Conservation (phyloP, 139 green algal genomes). For the Tetraselmis striata region DNA sequence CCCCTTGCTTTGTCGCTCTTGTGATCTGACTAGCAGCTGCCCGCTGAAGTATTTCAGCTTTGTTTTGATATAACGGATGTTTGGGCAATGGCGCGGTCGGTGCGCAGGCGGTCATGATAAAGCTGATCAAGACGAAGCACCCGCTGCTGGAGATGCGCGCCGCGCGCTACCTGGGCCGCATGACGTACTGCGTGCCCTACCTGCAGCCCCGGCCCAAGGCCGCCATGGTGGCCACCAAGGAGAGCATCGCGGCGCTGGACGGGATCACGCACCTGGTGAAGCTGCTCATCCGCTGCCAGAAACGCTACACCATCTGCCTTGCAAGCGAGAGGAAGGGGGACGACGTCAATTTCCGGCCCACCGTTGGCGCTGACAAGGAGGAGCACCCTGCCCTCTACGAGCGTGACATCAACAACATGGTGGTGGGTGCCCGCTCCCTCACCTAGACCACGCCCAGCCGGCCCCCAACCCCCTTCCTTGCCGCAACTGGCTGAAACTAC, state of each 20-base stretch:
- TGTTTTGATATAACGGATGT: too few species aligned
- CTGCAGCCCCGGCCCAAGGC: constrained; percentile 19
- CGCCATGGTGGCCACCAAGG: constrained; percentile 42
- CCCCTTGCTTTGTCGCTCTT: too few species aligned
- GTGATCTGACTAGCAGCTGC: too few species aligned
- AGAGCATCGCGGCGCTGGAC: constrained; percentile 43
- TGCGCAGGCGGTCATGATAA: constrained; percentile 29
- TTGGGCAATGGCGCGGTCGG: too few species aligned
- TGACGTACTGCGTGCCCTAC: constrained; percentile 37
- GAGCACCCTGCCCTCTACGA: constrained; percentile 35
- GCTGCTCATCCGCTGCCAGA: not conserved
- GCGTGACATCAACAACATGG: constrained; percentile 41
- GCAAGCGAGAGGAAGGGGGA: not conserved
- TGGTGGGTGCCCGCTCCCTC: not conserved
- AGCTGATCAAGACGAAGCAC: constrained; percentile 22
- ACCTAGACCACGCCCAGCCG: too few species aligned
- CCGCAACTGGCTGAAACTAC: too few species aligned
- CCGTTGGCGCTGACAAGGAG: not conserved
- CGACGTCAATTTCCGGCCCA: not conserved
- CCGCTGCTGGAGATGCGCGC: constrained; percentile 62
- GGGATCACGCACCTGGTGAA: constrained; percentile 35
- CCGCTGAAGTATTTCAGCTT: too few species aligned
- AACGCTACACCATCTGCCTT: not conserved
- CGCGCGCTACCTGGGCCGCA: constrained; percentile 45
- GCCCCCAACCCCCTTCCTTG: too few species aligned